These are phyloP conservation scores for Tricholoma saponaceum DNA, from an alignment of 768 basidiomycete species.

Conservation along the genomic window DNA sequence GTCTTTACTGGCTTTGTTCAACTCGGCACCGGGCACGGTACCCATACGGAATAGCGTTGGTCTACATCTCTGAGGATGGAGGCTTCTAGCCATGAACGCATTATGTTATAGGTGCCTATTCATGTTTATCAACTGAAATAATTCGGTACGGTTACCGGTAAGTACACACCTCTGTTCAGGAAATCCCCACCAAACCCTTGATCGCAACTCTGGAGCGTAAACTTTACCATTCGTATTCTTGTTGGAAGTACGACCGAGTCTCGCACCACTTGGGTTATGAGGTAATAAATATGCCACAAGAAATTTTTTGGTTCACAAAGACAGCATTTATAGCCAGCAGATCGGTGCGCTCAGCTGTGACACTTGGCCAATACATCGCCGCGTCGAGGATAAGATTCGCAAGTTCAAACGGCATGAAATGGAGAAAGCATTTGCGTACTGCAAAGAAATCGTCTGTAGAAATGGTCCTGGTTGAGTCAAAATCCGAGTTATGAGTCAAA, in stretches of 20 bases:
- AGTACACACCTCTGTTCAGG: constrained; percentile 17
- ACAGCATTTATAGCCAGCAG: constrained; percentile 8
- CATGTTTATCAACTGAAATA: neutral
- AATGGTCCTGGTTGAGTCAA: neutral
- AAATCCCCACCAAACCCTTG: constrained; percentile 29
- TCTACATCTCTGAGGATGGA: constrained; percentile 20
- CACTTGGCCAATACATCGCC: constrained; percentile 25
- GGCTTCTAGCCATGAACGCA: constrained; percentile 31
- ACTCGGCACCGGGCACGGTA: neutral
- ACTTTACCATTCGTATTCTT: constrained; percentile 16
- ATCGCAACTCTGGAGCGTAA: constrained; percentile 17
- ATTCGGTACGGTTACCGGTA: neutral
- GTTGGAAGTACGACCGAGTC: constrained; percentile 2
- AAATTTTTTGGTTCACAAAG: neutral
- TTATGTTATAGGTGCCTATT: constrained; percentile 26
- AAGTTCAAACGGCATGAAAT: constrained; percentile 22
- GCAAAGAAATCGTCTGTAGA: constrained; percentile 15
- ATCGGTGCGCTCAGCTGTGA: constrained; percentile 2
- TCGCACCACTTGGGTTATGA: constrained; percentile 9
- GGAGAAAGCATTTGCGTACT: constrained; percentile 13
- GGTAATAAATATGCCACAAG: constrained; percentile 13
- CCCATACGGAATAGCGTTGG: neutral
- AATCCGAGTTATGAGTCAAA: too few species aligned
- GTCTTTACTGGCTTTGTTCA: neutral
- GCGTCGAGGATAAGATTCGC: constrained; percentile 21